Evolutionary conservation across 805 yeast species (phyloP), one percentile per base, ranked within the genome.

Genomic region (Metschnikowia lachancei): DNA sequence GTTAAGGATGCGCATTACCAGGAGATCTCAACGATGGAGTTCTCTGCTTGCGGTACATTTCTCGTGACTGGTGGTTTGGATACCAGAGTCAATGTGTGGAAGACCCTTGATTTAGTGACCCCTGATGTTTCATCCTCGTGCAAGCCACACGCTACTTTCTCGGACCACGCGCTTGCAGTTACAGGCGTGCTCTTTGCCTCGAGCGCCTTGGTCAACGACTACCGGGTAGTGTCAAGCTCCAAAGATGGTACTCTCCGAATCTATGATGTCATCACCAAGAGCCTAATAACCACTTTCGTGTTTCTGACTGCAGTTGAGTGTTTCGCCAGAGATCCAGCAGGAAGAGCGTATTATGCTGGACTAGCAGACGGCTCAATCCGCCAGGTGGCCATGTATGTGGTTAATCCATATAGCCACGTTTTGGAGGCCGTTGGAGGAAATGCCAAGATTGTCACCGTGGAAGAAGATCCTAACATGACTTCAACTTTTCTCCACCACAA

Each of bases 1-100:
- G 95, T 81, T 3, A 81, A 80, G 58, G 91, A 87, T 41, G 83
- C 88, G 0, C 98, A 92, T 67, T 92, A 88, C 63, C 97, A 92
- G 65, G 72, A 76, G 6, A 76, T 89, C 7, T 75, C 83, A 0
- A 74, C 72, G 28, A 62, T 92, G 30, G 74, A 72, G 52, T 80
- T 86, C 56, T 69, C 86, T 0, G 52, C 66, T 11, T 86, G 89
- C 59, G 74, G 74, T n/a, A 77, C 82, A 18, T 83, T 78, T 46
- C 60, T 92, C 36, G 75, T 86, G 6, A 78, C 91, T 4, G 87
- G 85, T n/a, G 88, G 95, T 54, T 75, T 74, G 35, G 99, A 92
- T 68, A 81, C 96, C 1, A 74, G 97, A 51, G 76, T 85, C 13
- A 72, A 84, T 20, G 77, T 86, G 3, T 91, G 96, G 95, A 78